These are phyloP conservation scores for Kandelia obovata DNA, from an alignment of 345 rosid species.

Conservation along the genomic window DNA sequence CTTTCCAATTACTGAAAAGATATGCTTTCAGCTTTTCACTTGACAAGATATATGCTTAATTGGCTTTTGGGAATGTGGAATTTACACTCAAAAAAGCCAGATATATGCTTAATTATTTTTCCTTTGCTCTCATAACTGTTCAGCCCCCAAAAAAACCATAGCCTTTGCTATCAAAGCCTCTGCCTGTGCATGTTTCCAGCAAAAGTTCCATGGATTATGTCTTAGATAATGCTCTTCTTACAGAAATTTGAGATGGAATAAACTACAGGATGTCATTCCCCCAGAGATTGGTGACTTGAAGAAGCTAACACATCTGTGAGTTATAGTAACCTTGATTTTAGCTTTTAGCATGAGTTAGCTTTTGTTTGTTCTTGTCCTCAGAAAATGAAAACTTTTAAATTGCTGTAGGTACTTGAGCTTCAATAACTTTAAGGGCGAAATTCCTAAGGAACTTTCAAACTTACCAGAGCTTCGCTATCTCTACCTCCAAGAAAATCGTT, in stretches of 20 bases:
- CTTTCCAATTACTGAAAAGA: background rate
- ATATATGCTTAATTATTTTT: too few species aligned
- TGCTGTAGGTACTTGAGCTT: conserved; percentile 76
- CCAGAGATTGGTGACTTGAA: conserved; percentile 87
- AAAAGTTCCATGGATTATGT: too few species aligned
- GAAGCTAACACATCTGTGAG: conserved; percentile 88
- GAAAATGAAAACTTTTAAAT: too few species aligned
- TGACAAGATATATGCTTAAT: too few species aligned
- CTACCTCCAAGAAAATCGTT: conserved; percentile 88
- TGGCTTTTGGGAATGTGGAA: too few species aligned
- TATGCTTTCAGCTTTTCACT: background rate
- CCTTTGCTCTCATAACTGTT: too few species aligned
- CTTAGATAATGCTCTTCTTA: too few species aligned
- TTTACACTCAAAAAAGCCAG: too few species aligned
- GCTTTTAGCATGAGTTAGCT: background rate
- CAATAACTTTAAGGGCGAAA: conserved; percentile 90
- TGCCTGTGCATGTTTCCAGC: too few species aligned
- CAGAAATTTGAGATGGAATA: conserved; percentile 94
- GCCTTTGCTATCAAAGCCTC: too few species aligned
- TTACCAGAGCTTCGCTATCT: conserved; percentile 89
- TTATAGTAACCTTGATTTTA: background rate
- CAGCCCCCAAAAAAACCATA: too few species aligned
- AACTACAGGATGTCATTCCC: conserved; percentile 89
- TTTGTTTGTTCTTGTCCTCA: background rate
- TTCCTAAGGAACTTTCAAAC: conserved; percentile 78